These are phyloP conservation scores for Baorangia bicolor DNA, from an alignment of 768 basidiomycete species.

Conservation along the genomic window DNA sequence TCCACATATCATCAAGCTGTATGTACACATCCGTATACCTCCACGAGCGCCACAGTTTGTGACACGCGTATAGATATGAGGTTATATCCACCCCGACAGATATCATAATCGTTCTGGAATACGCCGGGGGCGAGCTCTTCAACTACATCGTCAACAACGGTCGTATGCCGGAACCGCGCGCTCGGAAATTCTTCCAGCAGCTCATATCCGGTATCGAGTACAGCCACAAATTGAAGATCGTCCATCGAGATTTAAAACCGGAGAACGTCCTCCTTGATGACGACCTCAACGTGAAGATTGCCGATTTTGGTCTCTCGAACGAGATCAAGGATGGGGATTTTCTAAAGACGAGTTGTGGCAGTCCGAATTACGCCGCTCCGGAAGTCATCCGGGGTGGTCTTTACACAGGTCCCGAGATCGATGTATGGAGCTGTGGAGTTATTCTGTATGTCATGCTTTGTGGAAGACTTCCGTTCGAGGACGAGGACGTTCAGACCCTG, in stretches of 20 bases:
- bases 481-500: constrained; percentile 88
- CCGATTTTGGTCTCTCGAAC: constrained; percentile 97
- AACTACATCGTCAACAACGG: constrained; percentile 97
- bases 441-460: constrained; percentile 98
- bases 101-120: constrained; percentile 98
- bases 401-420: constrained; percentile 97
- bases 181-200: constrained; percentile 96
- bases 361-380: constrained; percentile 98
- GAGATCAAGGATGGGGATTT: constrained; percentile 97
- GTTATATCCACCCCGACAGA: constrained; percentile 92
- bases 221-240: constrained; percentile 94
- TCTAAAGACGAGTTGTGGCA: constrained; percentile 95
- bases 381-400: constrained; percentile 95
- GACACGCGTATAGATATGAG: constrained; percentile 57
- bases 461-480: constrained; percentile 94
- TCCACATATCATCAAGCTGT: constrained; percentile 98
- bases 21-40: constrained; percentile 25
- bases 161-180: constrained; percentile 83
- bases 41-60: not conserved
- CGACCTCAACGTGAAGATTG: constrained; percentile 91
- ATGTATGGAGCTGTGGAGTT: constrained; percentile 99
- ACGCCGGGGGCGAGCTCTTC: constrained; percentile 94
- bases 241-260: constrained; percentile 97
- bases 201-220: constrained; percentile 98
- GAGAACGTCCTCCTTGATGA: constrained; percentile 91